Evolutionary conservation across 371 early-diverging fungal species (phyloP).

Genomic region (Apophysomyces sp.): DNA sequence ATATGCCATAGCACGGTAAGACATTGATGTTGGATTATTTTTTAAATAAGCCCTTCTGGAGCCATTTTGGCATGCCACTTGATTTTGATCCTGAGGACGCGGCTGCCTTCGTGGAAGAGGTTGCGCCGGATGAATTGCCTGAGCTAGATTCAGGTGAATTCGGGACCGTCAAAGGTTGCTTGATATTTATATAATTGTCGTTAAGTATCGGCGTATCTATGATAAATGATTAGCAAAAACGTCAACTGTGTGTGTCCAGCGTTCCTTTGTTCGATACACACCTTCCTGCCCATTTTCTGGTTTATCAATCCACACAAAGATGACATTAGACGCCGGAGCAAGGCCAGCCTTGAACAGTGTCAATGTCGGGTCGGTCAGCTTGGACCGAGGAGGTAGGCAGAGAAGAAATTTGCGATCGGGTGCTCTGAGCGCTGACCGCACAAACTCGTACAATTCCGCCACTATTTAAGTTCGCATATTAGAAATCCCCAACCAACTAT

Average conservation of each 20-base stretch:
- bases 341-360: slow-evolving; percentile 45
- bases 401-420: slow-evolving; percentile 47
- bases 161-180: slow-evolving; percentile 24
- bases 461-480: slow-evolving; percentile 18
- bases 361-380: slow-evolving; percentile 33
- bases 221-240: not conserved
- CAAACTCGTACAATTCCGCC: slow-evolving; percentile 39
- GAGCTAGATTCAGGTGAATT: slow-evolving; percentile 1
- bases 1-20: too few species aligned
- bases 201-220: slow-evolving; percentile 16
- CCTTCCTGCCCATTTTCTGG: slow-evolving; percentile 15
- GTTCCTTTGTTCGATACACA: slow-evolving; percentile 14
- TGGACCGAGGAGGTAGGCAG: slow-evolving; percentile 46
- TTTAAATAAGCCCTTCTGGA: slow-evolving; percentile 49
- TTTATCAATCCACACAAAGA: slow-evolving; percentile 47
- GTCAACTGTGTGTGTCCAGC: not conserved
- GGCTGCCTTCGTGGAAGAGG: slow-evolving; percentile 4
- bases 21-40: slow-evolving; percentile 21
- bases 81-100: slow-evolving; percentile 5
- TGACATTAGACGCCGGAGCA: slow-evolving; percentile 48
- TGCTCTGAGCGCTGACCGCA: slow-evolving; percentile 34
- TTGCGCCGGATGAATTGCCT: slow-evolving; percentile 7
- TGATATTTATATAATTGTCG: slow-evolving; percentile 30
- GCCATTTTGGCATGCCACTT: slow-evolving; percentile 45
- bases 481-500: not conserved